Conservation (phyloP, 2,329 filamentous ascomycete species). For the Xylariaceae sp. region DNA sequence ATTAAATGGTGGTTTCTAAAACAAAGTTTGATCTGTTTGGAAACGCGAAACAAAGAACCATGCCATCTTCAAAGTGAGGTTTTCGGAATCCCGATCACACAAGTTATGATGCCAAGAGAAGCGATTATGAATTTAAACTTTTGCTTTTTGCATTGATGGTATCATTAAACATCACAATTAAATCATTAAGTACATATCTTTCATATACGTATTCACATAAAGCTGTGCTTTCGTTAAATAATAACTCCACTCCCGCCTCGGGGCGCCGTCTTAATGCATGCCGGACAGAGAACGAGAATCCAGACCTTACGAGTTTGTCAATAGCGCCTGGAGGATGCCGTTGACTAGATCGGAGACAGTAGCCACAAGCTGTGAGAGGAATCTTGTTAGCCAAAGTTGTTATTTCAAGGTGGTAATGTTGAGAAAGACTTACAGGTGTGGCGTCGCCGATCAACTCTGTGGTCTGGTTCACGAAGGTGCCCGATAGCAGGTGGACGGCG, state of each 20-base stretch:
- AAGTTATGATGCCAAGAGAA: too few species aligned
- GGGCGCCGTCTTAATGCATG: too few species aligned
- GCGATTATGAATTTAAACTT: too few species aligned
- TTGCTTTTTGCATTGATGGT: background rate
- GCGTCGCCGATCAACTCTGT: constrained; percentile 41
- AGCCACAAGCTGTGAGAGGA: constrained; percentile 23
- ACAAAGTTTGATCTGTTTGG: too few species aligned
- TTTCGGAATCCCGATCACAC: too few species aligned
- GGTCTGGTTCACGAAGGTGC: constrained; percentile 40
- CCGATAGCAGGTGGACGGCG: constrained; percentile 35
- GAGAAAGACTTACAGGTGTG: constrained; percentile 37
- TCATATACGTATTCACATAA: background rate
- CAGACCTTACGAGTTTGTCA: too few species aligned
- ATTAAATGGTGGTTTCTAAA: too few species aligned
- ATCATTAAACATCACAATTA: background rate
- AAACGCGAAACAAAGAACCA: too few species aligned
- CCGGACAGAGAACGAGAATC: too few species aligned
- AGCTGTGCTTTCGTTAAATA: background rate
- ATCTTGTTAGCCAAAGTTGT: constrained; percentile 8
- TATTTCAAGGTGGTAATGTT: background rate
- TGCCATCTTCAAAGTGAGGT: too few species aligned
- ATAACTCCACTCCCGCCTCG: background rate
- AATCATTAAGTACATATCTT: background rate
- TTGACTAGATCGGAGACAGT: constrained; percentile 29
- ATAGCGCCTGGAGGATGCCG: constrained; percentile 26